phyloP scores from a whole-genome alignment of 176 grass and related monocot genomes.

The Oryza brachyantha region DNA sequence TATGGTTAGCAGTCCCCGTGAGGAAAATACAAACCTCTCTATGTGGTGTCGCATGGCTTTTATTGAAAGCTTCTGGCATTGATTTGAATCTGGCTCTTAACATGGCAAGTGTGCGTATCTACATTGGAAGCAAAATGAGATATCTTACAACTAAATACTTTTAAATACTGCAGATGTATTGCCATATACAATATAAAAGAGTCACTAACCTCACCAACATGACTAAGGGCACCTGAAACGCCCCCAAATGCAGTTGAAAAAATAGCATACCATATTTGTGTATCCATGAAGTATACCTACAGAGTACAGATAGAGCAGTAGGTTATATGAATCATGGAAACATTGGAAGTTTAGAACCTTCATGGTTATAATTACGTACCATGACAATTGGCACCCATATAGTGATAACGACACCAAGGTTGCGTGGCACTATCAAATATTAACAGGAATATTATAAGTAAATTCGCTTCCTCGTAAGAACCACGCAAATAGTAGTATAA shows the following conservation, averaged over 20 bases:
- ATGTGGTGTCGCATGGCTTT: conserved; percentile 30
- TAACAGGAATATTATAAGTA: conserved; percentile 15
- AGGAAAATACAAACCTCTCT: conserved; percentile 35
- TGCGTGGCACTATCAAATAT: conserved; percentile 50
- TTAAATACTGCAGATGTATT: not conserved
- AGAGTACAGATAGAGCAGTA: conserved; percentile 13
- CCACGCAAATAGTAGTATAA: not conserved
- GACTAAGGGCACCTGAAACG: conserved; percentile 64
- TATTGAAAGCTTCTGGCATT: conserved; percentile 54
- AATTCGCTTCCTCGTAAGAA: conserved; percentile 5
- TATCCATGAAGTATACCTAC: conserved; percentile 85
- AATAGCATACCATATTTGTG: conserved; percentile 89
- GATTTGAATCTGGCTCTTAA: conserved; percentile 70
- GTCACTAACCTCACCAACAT: conserved; percentile 68
- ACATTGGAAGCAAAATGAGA: conserved; percentile 33
- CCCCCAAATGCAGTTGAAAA: conserved; percentile 68
- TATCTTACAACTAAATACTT: not conserved
- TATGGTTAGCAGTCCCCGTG: not conserved
- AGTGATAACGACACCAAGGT: conserved; percentile 63
- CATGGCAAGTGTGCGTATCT: conserved; percentile 78
- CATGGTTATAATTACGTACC: conserved; percentile 40
- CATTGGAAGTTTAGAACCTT: not conserved
- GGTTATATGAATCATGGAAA: conserved; percentile 24
- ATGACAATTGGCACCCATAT: conserved; percentile 70
- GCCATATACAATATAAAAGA: not conserved